Percentiles rank a stretch among this genome's conserved stretches.
These are phyloP conservation scores for Waitea zeae DNA, from an alignment of 1,284 basidiomycete genomes.

Conservation along the genomic window DNA sequence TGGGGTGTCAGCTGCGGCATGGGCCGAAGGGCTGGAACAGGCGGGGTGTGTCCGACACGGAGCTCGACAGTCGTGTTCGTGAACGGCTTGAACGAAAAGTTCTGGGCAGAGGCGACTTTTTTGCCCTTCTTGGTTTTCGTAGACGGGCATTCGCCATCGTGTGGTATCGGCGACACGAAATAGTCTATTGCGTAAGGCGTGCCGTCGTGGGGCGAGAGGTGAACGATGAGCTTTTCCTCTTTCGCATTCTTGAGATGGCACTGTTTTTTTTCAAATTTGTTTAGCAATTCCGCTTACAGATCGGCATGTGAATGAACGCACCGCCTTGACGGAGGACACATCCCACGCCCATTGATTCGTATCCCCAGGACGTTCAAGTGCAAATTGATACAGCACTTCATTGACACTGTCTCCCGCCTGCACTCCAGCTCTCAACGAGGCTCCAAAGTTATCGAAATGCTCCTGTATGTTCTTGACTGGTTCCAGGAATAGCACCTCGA, in stretches of 20 bases:
- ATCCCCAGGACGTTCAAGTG: constrained; percentile 39
- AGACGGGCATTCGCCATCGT: constrained; percentile 43
- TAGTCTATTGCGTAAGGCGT: constrained; percentile 50
- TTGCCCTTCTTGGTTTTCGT: no score
- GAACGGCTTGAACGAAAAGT: constrained; percentile 13
- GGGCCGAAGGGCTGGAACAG: constrained; percentile 48
- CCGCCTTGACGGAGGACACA: constrained; percentile 54
- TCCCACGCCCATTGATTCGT: constrained; percentile 32
- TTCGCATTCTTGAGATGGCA: constrained; percentile 40
- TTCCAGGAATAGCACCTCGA: no score
- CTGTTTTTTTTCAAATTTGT: constrained; percentile 14
- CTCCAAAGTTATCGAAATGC: constrained; percentile 18
- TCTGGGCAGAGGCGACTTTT: constrained; percentile 9
- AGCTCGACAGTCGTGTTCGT: constrained; percentile 40
- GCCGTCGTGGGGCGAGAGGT: constrained; percentile 26
- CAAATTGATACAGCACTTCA: constrained; percentile 53
- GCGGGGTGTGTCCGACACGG: constrained; percentile 28
- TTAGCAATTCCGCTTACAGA: constrained; percentile 5
- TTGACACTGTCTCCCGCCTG: constrained; percentile 20
- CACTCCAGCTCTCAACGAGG: constrained; percentile 20
- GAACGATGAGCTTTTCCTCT: constrained; percentile 40
- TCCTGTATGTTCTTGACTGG: background rate
- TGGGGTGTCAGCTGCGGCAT: constrained; percentile 49
- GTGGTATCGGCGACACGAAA: constrained; percentile 45
- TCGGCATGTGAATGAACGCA: constrained; percentile 19